Percentiles rank a stretch among this genome's conserved stretches.
These are phyloP conservation scores for Rosa multiflora DNA, from an alignment of 306 rosid genomes.

Conservation along the genomic window DNA sequence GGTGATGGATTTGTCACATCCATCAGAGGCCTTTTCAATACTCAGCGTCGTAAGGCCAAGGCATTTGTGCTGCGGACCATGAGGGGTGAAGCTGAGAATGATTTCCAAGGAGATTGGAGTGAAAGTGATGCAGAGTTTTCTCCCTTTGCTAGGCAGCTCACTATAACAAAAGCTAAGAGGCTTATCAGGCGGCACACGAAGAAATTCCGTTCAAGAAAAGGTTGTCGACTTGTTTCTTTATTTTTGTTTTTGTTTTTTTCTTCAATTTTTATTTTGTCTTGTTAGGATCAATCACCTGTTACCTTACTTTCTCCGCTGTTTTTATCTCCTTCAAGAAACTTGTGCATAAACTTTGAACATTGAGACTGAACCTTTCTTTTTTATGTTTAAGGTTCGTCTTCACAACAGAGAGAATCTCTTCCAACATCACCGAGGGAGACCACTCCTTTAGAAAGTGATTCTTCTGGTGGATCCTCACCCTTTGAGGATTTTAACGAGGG, in stretches of 20 bases:
- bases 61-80: constrained; percentile 90
- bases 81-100: constrained; percentile 96
- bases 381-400: constrained; percentile 56
- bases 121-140: constrained; percentile 86
- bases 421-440: constrained; percentile 86
- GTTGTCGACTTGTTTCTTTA: constrained; percentile 36
- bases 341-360: neutral
- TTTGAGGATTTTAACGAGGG: constrained; percentile 85
- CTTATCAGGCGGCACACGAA: constrained; percentile 93
- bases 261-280: neutral
- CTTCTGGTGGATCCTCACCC: constrained; percentile 88
- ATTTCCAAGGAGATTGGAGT: constrained; percentile 96
- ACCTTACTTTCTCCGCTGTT: neutral
- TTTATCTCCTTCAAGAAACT: neutral
- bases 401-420: constrained; percentile 77
- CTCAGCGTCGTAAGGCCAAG: constrained; percentile 92
- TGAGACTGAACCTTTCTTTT: constrained; percentile 11
- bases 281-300: neutral
- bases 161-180: constrained; percentile 82
- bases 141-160: constrained; percentile 92
- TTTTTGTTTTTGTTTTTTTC: neutral
- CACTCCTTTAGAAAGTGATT: constrained; percentile 77
- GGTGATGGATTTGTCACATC: constrained; percentile 99
- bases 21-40: constrained; percentile 84
- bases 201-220: constrained; percentile 85